A percentile compares a stretch with the other conserved stretches of the same genome.
These are phyloP conservation scores for Setaria italica DNA, from an alignment of 202 grass and related monocot species.

Conservation along the genomic window DNA sequence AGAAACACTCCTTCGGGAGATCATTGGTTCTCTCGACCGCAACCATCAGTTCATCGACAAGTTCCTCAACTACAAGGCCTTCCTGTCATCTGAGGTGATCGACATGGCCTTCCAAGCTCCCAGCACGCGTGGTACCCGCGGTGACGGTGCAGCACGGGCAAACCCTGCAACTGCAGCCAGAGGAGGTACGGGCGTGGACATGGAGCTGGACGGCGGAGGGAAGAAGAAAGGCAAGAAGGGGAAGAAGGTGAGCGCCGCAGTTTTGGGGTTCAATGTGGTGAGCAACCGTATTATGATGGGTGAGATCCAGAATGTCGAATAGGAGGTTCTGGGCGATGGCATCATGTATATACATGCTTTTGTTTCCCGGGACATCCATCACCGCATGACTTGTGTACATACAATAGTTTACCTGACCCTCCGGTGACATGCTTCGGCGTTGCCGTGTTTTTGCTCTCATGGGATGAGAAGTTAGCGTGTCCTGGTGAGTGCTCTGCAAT, in stretches of 20 bases:
- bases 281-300: conserved; percentile 99
- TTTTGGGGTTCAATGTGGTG: conserved; percentile 92
- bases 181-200: conserved; percentile 45
- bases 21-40: conserved; percentile 74
- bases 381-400: conserved; percentile 45
- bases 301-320: conserved; percentile 83
- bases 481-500: conserved; percentile 18
- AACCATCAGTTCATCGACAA: conserved; percentile 85
- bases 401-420: conserved; percentile 28
- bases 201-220: conserved; percentile 55
- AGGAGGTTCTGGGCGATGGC: conserved; percentile 32
- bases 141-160: conserved; percentile 16
- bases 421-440: conserved; percentile 7
- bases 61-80: conserved; percentile 91
- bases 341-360: conserved; percentile 51
- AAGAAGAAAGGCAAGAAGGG: conserved; percentile 97
- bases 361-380: conserved; percentile 6
- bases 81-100: conserved; percentile 80
- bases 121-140: conserved; percentile 20
- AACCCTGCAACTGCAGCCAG: conserved; percentile 38
- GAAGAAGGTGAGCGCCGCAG: conserved; percentile 81
- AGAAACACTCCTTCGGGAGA: conserved; percentile 76
- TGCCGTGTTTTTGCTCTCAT: background rate
- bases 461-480: conserved; percentile 13
- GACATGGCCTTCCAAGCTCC: conserved; percentile 75